Evolutionary conservation across 306 rosid genomes (phyloP).

Genomic region (Elaeagnus macrophylla): DNA sequence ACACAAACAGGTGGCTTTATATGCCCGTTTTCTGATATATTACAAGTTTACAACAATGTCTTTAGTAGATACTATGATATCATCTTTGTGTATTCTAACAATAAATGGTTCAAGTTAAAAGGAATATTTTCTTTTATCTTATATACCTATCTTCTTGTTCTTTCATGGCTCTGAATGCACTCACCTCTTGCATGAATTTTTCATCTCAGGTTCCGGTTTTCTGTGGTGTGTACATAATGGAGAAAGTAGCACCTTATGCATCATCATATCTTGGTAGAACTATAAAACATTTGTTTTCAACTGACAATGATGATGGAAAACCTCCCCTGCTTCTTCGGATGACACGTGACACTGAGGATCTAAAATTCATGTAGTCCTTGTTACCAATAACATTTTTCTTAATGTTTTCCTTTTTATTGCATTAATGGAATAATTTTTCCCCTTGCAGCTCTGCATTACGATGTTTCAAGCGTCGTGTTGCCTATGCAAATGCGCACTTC

Average conservation of each 20-base stretch:
- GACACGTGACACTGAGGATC: conserved; percentile 58
- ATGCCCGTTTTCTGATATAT: conserved; percentile 5
- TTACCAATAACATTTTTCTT: not conserved
- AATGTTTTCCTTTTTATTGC: not conserved
- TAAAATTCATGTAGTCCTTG: conserved; percentile 56
- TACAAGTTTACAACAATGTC: not conserved
- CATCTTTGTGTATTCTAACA: not conserved
- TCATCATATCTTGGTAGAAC: conserved; percentile 62
- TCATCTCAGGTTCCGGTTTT: conserved; percentile 59
- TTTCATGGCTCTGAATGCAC: conserved; percentile 5
- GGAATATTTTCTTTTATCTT: not conserved
- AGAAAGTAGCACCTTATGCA: conserved; percentile 45
- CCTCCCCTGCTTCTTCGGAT: conserved; percentile 84
- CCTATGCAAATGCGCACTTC: conserved; percentile 61
- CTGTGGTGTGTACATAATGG: conserved; percentile 55
- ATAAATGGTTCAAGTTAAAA: not conserved
- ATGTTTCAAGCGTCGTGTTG: conserved; percentile 69
- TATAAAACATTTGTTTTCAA: conserved; percentile 65
- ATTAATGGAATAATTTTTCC: conserved; percentile 14
- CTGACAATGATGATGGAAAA: conserved; percentile 49
- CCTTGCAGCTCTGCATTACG: conserved; percentile 70
- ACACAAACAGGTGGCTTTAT: conserved; percentile 55
- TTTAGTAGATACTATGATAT: not conserved
- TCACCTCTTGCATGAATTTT: conserved; percentile 15
- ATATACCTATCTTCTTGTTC: conserved; percentile 1